Conservation (phyloP, 2,329 filamentous ascomycete species). For the Annulohypoxylon truncatum region DNA sequence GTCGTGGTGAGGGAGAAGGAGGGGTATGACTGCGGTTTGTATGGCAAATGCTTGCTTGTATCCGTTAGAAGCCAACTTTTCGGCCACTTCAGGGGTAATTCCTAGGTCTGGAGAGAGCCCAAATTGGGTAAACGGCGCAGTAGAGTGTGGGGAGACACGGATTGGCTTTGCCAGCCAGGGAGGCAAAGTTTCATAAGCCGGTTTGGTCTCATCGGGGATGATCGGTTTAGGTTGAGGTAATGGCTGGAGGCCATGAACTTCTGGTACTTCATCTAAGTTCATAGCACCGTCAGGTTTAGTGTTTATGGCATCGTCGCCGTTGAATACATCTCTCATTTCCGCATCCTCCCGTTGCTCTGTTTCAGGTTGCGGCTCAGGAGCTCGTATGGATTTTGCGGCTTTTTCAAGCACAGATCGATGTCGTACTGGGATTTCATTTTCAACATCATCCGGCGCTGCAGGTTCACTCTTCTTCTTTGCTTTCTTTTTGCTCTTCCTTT, state of each 20-base stretch:
- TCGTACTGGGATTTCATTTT: conserved; percentile 46
- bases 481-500: conserved; percentile 44
- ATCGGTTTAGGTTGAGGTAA: conserved; percentile 81
- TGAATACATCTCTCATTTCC: conserved; percentile 49
- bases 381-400: conserved; percentile 65
- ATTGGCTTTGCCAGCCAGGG: conserved; percentile 82
- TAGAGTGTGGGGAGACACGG: conserved; percentile 71
- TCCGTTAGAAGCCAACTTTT: conserved; percentile 73
- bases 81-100: conserved; percentile 69
- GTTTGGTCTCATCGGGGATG: conserved; percentile 65
- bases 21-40: conserved; percentile 81
- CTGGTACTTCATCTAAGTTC: conserved; percentile 46
- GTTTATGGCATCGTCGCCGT: conserved; percentile 22
- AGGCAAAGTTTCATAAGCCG: conserved; percentile 82
- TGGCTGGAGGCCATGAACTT: conserved; percentile 79
- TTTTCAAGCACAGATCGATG: conserved; percentile 67
- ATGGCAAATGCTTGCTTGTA: conserved; percentile 81
- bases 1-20: conserved; percentile 74
- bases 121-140: conserved; percentile 67
- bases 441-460: conserved; percentile 23
- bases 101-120: conserved; percentile 63
- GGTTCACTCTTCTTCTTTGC: conserved; percentile 35
- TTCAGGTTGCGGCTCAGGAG: conserved; percentile 54
- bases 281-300: conserved; percentile 38
- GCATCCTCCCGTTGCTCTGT: conserved; percentile 47